phyloP scores from a whole-genome alignment of 2,329 filamentous ascomycete species.

The Xylaria sp. region DNA sequence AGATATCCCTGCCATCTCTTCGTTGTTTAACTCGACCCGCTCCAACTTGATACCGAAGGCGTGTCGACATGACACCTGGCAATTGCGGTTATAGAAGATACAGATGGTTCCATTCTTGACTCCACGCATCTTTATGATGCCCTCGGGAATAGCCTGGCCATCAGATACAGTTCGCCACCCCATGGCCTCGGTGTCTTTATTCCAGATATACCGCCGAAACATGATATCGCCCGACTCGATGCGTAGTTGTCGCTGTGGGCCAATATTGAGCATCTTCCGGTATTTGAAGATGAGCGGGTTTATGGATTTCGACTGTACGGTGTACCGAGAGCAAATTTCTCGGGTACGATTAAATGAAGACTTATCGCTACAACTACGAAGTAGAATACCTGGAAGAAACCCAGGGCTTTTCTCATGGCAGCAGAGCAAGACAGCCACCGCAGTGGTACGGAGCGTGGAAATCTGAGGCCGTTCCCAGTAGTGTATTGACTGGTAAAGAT shows the following conservation, averaged over 20 bases:
- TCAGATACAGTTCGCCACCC: not conserved
- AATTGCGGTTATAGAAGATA: slow-evolving; percentile 1
- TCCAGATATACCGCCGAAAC: slow-evolving; percentile 22
- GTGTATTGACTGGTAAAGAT: slow-evolving; percentile 4
- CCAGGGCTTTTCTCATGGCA: slow-evolving; percentile 10
- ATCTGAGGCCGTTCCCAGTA: slow-evolving; percentile 22
- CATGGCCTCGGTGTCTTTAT: not conserved
- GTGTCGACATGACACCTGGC: slow-evolving; percentile 6
- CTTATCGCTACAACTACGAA: slow-evolving; percentile 11
- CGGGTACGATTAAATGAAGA: slow-evolving; percentile 14
- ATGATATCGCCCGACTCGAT: slow-evolving; percentile 18
- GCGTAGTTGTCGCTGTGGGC: slow-evolving; percentile 5
- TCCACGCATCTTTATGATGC: slow-evolving; percentile 9
- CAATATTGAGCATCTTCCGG: slow-evolving; percentile 20
- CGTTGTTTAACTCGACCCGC: slow-evolving; percentile 1
- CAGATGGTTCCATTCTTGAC: slow-evolving; percentile 15
- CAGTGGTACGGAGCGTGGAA: not conserved
- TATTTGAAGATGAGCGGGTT: not conserved
- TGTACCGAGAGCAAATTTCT: slow-evolving; percentile 4
- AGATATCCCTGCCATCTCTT: slow-evolving; percentile 1
- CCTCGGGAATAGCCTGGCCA: slow-evolving; percentile 2
- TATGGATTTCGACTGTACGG: not conserved
- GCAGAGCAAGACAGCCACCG: slow-evolving; percentile 22
- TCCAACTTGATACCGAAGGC: slow-evolving; percentile 15
- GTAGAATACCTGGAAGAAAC: slow-evolving; percentile 11